Evolutionary conservation across 2,329 filamentous ascomycete species (phyloP), one percentile per base, ranked within the genome.

Genomic region (Trichophaea hybrida): DNA sequence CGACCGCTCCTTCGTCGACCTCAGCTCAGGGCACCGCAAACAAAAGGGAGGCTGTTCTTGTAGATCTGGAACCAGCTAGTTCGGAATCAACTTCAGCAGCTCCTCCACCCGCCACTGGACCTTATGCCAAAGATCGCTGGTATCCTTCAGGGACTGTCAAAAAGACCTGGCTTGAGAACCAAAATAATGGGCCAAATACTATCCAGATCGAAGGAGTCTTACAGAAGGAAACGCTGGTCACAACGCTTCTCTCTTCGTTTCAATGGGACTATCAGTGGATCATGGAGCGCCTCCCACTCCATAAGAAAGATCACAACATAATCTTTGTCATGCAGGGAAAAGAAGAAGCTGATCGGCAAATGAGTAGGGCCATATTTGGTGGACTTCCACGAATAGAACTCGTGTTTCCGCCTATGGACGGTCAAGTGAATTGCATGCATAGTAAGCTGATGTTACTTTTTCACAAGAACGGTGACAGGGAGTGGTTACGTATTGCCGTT

Each of bases 371-470:
- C 46, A 72, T 74, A 50, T 59, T 69, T 58, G 58, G 67, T 8
- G 71, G 69, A 7, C 73, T 79, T 65, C 69, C 70, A 8, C 77
- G 78, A 55, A 76, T 94, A 58, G 80, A 80, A 17, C 67, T 83
- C 58, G 89, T 87, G 70, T 95, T 97, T 69, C 91, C 91, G 13
- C 78, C 79, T 1, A 91, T 96, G 86, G 76, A 81, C 44, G 80
- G 81, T 1, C 75, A 80, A 51, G 73, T 81, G 5, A 84, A 83
- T 31, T 83, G 78, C 67, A 95, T 97, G 89, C 93, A 97, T 72
- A 94, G 88, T 54, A 97, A 98, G 70, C 76, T 97, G 48, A 90
- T 94, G 78, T 73, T 97, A 1, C 77, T 97, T n/a, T 91, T 89
- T 67, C 87, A 88, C 67, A 74, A 79, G 0, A 38, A 55, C n/a